A percentile compares a stretch with the other conserved stretches of the same genome.
These are phyloP conservation scores for Styphnolobium japonicum DNA, from an alignment of 306 rosid genomes.

Conservation along the genomic window DNA sequence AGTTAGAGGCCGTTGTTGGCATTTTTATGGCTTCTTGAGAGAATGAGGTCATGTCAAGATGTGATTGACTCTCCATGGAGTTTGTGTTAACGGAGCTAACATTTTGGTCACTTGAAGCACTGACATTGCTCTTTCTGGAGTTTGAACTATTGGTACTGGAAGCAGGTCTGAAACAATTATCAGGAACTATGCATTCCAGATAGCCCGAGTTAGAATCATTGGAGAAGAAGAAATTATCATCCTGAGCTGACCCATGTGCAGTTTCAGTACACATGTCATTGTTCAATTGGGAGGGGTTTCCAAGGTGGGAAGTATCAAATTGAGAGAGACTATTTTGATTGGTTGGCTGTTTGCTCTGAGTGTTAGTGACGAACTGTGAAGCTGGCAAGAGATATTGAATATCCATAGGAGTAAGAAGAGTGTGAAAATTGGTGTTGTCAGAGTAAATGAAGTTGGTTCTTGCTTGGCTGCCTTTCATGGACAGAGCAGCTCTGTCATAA, in stretches of 20 bases:
- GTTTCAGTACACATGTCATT: slow-evolving; percentile 27
- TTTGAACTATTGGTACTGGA: slow-evolving; percentile 21
- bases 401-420: slow-evolving; percentile 64
- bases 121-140: slow-evolving; percentile 33
- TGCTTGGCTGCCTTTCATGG: slow-evolving; percentile 96
- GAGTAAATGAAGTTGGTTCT: slow-evolving; percentile 92
- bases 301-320: not conserved
- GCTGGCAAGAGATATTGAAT: slow-evolving; percentile 51
- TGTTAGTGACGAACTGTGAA: slow-evolving; percentile 35
- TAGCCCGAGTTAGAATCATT: slow-evolving; percentile 75
- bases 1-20: slow-evolving; percentile 22
- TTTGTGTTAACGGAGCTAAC: not conserved
- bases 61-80: slow-evolving; percentile 31
- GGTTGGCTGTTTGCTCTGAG: slow-evolving; percentile 37
- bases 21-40: slow-evolving; percentile 26
- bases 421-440: slow-evolving; percentile 61
- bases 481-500: slow-evolving; percentile 97
- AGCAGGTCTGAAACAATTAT: slow-evolving; percentile 73
- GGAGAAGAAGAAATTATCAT: slow-evolving; percentile 59
- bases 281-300: slow-evolving; percentile 19
- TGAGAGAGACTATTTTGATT: slow-evolving; percentile 42
- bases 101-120: slow-evolving; percentile 36
- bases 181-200: slow-evolving; percentile 94
- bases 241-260: slow-evolving; percentile 29
- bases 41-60: slow-evolving; percentile 29